Conservation (phyloP, 225 moss, liverwort and hornwort genomes). For the Bryoerythrophyllum caledonicum region DNA sequence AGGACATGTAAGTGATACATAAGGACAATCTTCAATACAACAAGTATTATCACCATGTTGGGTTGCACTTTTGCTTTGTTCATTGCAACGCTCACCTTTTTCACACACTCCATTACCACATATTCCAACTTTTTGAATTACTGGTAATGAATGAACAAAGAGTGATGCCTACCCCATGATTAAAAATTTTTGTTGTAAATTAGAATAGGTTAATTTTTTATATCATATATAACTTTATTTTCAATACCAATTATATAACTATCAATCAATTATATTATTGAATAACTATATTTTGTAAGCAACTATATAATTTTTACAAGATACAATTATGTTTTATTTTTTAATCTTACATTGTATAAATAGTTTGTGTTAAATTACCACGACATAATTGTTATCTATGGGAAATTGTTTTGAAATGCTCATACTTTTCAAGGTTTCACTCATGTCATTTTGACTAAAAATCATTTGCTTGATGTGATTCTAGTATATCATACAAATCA, state of each 20-base stretch:
- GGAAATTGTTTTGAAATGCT: slow-evolving; percentile 1
- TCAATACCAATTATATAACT: neutral
- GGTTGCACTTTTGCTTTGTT: slow-evolving; percentile 58
- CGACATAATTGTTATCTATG: neutral
- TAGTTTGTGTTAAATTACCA: neutral
- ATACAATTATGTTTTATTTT: neutral
- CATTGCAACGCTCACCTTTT: slow-evolving; percentile 74
- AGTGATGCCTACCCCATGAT: slow-evolving; percentile 26
- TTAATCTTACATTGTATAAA: neutral
- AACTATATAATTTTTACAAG: no score
- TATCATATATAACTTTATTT: no score
- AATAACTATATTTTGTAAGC: no score
- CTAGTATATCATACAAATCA: neutral
- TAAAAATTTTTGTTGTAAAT: neutral
- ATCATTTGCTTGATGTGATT: slow-evolving; percentile 26
- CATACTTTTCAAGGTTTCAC: slow-evolving; percentile 5
- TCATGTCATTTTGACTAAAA: slow-evolving; percentile 17
- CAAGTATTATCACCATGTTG: slow-evolving; percentile 47
- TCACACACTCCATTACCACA: slow-evolving; percentile 92
- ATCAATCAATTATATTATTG: neutral
- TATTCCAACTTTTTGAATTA: slow-evolving; percentile 65
- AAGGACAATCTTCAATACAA: slow-evolving; percentile 86
- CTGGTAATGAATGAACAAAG: slow-evolving; percentile 33
- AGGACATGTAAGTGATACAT: slow-evolving; percentile 66
- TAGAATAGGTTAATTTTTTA: no score